These are phyloP conservation scores for Sphaerulina vaccinii DNA, from an alignment of 2,329 filamentous ascomycete species.

Conservation along the genomic window DNA sequence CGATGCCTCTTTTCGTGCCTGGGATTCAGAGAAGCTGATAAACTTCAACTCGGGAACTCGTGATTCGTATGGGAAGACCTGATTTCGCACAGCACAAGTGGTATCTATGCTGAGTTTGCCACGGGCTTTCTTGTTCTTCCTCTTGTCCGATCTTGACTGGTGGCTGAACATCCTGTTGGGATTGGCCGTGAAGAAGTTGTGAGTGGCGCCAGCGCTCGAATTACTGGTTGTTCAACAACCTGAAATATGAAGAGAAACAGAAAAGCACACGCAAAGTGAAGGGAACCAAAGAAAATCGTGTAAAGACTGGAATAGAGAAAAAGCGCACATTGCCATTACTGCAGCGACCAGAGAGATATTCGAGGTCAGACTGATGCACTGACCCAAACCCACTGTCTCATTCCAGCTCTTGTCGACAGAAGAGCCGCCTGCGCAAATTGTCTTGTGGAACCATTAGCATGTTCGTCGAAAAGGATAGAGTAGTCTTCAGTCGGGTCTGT, in stretches of 20 bases:
- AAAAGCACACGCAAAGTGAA: not conserved
- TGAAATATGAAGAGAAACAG: not conserved
- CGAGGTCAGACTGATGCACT: not conserved
- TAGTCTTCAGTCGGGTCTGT: not conserved
- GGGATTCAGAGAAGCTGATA: slow-evolving; percentile 27
- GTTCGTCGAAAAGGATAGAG: not conserved
- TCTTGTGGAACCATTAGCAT: not conserved
- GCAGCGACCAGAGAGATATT: not conserved
- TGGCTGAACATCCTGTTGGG: slow-evolving; percentile 9
- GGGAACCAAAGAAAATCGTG: not conserved
- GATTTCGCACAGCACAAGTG: slow-evolving; percentile 57
- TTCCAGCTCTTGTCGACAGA: not conserved
- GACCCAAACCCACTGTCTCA: not conserved
- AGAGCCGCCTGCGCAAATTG: slow-evolving; percentile 1
- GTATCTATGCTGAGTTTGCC: slow-evolving; percentile 56
- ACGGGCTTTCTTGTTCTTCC: slow-evolving; percentile 13
- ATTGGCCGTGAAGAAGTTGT: not conserved
- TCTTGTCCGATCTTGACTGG: slow-evolving; percentile 4
- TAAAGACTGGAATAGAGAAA: not conserved
- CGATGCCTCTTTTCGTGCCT: slow-evolving; percentile 21
- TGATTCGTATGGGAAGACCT: slow-evolving; percentile 42
- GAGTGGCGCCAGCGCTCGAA: not conserved
- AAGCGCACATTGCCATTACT: not conserved
- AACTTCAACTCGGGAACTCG: slow-evolving; percentile 30
- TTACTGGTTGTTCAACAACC: not conserved